phyloP scores from a whole-genome alignment of 2,329 filamentous ascomycete species.

The Ceratocystis eucalypticola region DNA sequence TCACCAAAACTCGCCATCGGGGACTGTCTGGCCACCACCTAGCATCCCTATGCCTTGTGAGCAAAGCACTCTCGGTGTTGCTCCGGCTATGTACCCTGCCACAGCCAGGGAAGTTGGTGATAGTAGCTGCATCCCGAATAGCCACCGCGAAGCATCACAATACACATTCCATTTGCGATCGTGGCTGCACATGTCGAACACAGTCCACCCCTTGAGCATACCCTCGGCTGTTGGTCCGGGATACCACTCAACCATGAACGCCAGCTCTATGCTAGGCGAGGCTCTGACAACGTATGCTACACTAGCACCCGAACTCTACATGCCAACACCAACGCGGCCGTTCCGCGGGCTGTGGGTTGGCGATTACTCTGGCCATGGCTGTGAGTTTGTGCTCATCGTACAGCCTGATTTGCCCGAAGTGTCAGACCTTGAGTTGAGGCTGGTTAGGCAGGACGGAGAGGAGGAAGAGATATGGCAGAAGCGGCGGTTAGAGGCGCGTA shows the following conservation, averaged over 20 bases:
- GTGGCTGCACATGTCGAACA: constrained; percentile 27
- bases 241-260: constrained; percentile 3
- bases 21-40: constrained; percentile 61
- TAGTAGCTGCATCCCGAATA: neutral
- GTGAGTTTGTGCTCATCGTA: constrained; percentile 71
- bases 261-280: constrained; percentile 31
- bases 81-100: neutral
- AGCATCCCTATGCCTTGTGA: constrained; percentile 45
- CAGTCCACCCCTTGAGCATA: neutral
- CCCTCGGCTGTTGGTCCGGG: neutral
- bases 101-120: neutral
- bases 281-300: constrained; percentile 53
- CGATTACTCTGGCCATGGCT: constrained; percentile 77
- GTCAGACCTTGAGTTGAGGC: constrained; percentile 23
- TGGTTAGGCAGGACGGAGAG: constrained; percentile 32
- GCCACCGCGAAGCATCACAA: neutral
- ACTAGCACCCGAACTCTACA: constrained; percentile 61
- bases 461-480: constrained; percentile 33
- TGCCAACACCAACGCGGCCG: constrained; percentile 63
- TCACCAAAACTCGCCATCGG: constrained; percentile 31
- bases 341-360: constrained; percentile 88
- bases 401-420: constrained; percentile 41
- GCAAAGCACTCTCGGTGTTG: neutral
- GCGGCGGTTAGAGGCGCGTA: constrained; percentile 33
- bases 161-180: constrained; percentile 7